phyloP scores from a whole-genome alignment of 805 yeast genomes.

The Pichia phayaonensis region DNA sequence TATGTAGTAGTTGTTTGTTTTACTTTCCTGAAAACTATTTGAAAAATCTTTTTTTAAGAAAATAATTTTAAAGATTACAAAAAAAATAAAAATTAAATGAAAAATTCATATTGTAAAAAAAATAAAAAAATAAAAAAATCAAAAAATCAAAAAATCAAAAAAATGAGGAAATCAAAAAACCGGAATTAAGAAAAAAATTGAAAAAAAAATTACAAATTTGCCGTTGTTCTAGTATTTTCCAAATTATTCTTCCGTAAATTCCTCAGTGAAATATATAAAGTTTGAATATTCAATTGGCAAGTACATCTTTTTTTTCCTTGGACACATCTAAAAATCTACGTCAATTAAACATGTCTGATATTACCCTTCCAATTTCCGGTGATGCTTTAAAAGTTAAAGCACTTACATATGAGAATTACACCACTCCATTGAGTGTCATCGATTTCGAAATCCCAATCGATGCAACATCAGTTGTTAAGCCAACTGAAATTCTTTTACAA shows the following conservation, averaged over 20 bases:
- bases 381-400: slow-evolving; percentile 11
- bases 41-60: too few species aligned
- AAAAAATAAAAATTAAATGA: too few species aligned
- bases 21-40: neutral
- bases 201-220: too few species aligned
- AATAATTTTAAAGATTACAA: neutral
- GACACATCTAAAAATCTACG: too few species aligned
- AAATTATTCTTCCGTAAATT: too few species aligned
- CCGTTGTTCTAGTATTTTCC: too few species aligned
- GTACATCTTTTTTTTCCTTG: too few species aligned
- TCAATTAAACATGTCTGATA: neutral
- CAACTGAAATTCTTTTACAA: slow-evolving; percentile 15
- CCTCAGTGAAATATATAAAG: too few species aligned
- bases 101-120: neutral
- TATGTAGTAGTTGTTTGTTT: neutral
- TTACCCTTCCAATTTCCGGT: slow-evolving; percentile 5
- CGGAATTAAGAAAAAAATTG: too few species aligned
- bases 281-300: too few species aligned
- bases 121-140: too few species aligned
- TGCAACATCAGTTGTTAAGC: slow-evolving; percentile 5
- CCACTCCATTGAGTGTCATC: slow-evolving; percentile 8
- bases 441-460: slow-evolving; percentile 9
- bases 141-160: too few species aligned
- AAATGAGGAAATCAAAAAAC: neutral
- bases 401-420: slow-evolving; percentile 10